Percentiles rank a stretch among this genome's conserved stretches.
These are phyloP conservation scores for Coemansia sp. DNA, from an alignment of 192 early-diverging fungal species.

Conservation along the genomic window DNA sequence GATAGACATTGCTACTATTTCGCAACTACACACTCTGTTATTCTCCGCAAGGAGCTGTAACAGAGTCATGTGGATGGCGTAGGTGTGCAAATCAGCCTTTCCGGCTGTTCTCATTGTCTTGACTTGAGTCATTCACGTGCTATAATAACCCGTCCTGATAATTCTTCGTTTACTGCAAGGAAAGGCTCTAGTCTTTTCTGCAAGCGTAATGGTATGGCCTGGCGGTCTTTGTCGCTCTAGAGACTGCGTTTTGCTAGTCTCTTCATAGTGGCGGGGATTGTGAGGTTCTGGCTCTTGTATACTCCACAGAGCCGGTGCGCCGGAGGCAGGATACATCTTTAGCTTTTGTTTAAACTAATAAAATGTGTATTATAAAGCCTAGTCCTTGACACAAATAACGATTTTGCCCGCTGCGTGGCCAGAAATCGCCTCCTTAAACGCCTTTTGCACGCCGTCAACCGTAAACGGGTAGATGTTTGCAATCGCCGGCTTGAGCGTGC, in stretches of 20 bases:
- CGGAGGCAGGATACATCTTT: conserved; percentile 7
- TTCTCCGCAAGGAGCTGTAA: neutral
- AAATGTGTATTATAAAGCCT: neutral
- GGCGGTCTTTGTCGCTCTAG: neutral
- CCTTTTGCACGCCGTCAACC: conserved; percentile 34
- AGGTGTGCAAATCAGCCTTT: conserved; percentile 42
- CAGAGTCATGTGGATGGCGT: conserved; percentile 1
- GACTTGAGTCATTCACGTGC: conserved; percentile 56
- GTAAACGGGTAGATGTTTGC: conserved; percentile 48
- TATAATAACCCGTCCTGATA: conserved; percentile 23
- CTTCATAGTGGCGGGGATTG: neutral
- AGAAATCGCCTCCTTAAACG: conserved; percentile 36
- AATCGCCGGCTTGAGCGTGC: conserved; percentile 38
- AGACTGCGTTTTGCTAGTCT: neutral
- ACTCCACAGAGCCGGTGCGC: neutral
- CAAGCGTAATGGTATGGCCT: no score
- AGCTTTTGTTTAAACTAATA: no score
- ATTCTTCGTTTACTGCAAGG: conserved; percentile 7
- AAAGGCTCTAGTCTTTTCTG: no score
- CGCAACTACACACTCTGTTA: neutral
- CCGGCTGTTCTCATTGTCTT: conserved; percentile 49
- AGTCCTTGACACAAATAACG: conserved; percentile 46
- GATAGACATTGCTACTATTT: conserved; percentile 45
- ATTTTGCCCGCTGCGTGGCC: conserved; percentile 58
- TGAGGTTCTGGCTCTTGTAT: conserved; percentile 3